Conservation (phyloP, 1,284 basidiomycete genomes). For the Anthracocystis panici-leucophaei region DNA sequence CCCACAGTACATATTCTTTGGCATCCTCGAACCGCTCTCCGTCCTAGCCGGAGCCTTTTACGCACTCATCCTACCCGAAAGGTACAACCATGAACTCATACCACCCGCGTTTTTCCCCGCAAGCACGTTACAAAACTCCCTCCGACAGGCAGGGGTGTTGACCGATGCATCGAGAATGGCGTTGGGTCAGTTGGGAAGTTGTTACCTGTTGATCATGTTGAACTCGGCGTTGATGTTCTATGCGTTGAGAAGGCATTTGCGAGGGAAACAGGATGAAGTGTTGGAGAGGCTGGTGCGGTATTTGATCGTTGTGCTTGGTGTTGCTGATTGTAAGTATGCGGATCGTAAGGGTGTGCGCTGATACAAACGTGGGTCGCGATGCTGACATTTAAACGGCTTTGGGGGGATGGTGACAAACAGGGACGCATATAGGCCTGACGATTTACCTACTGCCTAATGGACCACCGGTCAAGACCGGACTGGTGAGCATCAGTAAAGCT, state of each 20-base stretch:
- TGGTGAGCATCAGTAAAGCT: conserved; percentile 16
- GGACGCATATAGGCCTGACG: conserved; percentile 61
- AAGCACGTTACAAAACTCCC: conserved; percentile 22
- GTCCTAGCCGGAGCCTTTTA: conserved; percentile 55
- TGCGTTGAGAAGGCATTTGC: conserved; percentile 34
- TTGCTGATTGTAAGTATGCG: conserved; percentile 55
- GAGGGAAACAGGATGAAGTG: conserved; percentile 20
- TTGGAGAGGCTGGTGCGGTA: conserved; percentile 45
- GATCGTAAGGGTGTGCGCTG: too few relatives aligned
- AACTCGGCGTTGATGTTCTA: conserved; percentile 57
- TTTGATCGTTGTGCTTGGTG: conserved; percentile 54
- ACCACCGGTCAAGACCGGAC: conserved; percentile 11
- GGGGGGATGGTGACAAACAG: background rate
- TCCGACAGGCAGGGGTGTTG: conserved; percentile 28
- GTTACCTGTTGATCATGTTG: conserved; percentile 62
- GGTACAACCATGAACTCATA: conserved; percentile 58
- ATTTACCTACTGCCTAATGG: conserved; percentile 57
- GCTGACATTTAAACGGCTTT: background rate
- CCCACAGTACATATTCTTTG: conserved; percentile 58
- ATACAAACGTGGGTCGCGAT: background rate
- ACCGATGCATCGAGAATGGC: conserved; percentile 46
- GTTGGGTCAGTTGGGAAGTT: conserved; percentile 57
- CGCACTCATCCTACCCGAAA: conserved; percentile 47
- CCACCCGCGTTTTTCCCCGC: conserved; percentile 42
- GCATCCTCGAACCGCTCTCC: conserved; percentile 56